Evolutionary conservation across 495 filamentous ascomycete species (phyloP).

Genomic region (Podospora bellae-mahoneyi): DNA sequence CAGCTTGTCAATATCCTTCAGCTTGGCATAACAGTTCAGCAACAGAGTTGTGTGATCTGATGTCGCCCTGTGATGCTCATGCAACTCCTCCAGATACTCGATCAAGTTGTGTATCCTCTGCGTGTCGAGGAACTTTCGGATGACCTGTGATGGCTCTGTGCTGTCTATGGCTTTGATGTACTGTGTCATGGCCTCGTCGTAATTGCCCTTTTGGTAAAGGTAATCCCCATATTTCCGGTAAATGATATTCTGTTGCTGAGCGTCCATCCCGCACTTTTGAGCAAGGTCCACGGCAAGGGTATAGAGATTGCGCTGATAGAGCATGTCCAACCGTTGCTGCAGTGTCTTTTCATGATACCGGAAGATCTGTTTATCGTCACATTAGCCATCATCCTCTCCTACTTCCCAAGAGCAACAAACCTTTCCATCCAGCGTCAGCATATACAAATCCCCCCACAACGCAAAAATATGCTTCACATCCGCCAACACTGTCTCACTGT

Average conservation of each 20-base stretch:
- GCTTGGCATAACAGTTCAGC: conserved; percentile 94
- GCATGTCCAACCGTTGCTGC: conserved; percentile 85
- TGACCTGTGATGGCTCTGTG: conserved; percentile 90
- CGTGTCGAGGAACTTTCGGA: conserved; percentile 92
- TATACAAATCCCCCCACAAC: conserved; percentile 88
- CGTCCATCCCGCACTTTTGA: conserved; percentile 77
- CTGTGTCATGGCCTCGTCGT: conserved; percentile 96
- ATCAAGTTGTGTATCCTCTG: conserved; percentile 96
- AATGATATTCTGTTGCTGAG: conserved; percentile 80
- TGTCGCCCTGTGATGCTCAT: conserved; percentile 89
- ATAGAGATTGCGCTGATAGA: conserved; percentile 92
- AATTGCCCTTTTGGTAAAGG: conserved; percentile 91
- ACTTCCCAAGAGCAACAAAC: conserved; percentile 33
- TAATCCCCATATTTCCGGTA: conserved; percentile 93
- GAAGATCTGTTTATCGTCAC: conserved; percentile 32
- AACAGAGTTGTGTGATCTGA: conserved; percentile 95
- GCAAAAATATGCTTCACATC: conserved; percentile 75
- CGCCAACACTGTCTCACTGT: conserved; percentile 77
- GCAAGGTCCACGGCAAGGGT: conserved; percentile 89
- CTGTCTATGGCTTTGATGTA: conserved; percentile 95
- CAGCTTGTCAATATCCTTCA: conserved; percentile 92
- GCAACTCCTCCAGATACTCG: conserved; percentile 93
- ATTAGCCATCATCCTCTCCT: neutral
- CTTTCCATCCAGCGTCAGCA: conserved; percentile 86
- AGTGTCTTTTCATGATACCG: conserved; percentile 91